Evolutionary conservation across 2,329 filamentous ascomycete genomes (phyloP), one percentile per base, ranked within the genome.

Genomic region (Colletotrichum euphorbiae): DNA sequence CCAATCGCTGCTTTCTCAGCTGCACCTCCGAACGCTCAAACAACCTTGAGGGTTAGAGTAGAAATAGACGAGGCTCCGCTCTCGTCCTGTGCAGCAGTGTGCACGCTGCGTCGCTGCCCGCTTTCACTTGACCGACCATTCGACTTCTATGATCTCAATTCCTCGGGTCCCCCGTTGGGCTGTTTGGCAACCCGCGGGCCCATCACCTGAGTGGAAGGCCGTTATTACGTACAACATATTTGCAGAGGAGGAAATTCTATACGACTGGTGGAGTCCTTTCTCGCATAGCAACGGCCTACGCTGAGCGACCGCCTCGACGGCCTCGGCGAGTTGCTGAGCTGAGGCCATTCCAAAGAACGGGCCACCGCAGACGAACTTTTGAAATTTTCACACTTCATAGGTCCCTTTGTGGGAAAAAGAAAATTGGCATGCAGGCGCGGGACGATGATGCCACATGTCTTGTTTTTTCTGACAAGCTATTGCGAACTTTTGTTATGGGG

Each of bases 11-110:
- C 31, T 28, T 9, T 4, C 40, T 38, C n/a, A 40, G 17, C 40
- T 33, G 33, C 21, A 19, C 17, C 15, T 21, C 15, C 33, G 11
- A 50, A 48, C 28, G 46, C 28, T 56, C 31, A 54, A 54, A 54
- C 17, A 50, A 59, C 65, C 61, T 42, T 46, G 65, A 64, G 17
- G 61, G 65, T 17, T n/a, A 45, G 21, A 50, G 54, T 50, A 52
- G 60, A 64, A 64, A 52, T 63, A 46, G 57, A 58, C 45, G 24
- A 31, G 40, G 46, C 59, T 67, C 64, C 63, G 63, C 63, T 52
- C 51, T 46, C 33, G 21, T 46, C 11, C 43, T n/a, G 58, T 21
- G n/a, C n/a, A n/a, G n/a, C n/a, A n/a, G n/a, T n/a, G n/a, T n/a
- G 13, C 42, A 46, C 38, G 63, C 43, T 67, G 60, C 52, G 45